A percentile compares a stretch with the other conserved stretches of the same genome.
Evolutionary conservation across 2,329 filamentous ascomycete species (phyloP).

Genomic region (Claviceps sp.): DNA sequence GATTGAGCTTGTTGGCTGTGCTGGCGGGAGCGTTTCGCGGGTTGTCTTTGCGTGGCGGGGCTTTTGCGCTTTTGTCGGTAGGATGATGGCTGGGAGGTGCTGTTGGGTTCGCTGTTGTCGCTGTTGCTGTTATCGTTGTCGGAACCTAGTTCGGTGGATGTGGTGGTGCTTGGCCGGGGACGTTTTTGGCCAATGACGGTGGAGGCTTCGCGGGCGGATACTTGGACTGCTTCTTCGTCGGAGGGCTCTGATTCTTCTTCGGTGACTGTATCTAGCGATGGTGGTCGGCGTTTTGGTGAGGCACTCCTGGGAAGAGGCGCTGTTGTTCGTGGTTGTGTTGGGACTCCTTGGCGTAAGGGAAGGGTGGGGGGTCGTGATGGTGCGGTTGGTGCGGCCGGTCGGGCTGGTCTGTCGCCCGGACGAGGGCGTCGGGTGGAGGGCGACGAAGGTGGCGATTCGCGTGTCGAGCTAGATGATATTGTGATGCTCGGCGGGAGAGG

Average conservation of each 20-base stretch:
- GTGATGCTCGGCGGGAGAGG: background rate
- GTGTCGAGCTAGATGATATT: slow-evolving; percentile 1
- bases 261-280: background rate
- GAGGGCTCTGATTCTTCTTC: slow-evolving; percentile 8
- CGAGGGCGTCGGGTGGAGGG: slow-evolving; percentile 30
- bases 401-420: slow-evolving; percentile 15
- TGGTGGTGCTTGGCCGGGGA: slow-evolving; percentile 21
- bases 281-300: background rate
- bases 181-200: slow-evolving; percentile 29
- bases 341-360: background rate
- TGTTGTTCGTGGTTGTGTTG: background rate
- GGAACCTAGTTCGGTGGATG: slow-evolving; percentile 29
- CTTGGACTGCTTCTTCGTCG: slow-evolving; percentile 28
- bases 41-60: slow-evolving; percentile 29
- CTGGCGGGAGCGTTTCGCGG: slow-evolving; percentile 6
- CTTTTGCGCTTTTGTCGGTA: slow-evolving; percentile 18
- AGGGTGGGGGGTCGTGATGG: background rate
- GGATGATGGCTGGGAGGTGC: slow-evolving; percentile 1
- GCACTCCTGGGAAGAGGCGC: background rate
- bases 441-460: slow-evolving; percentile 20
- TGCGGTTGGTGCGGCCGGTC: background rate
- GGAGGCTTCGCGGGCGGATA: slow-evolving; percentile 30
- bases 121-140: slow-evolving; percentile 5
- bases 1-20: slow-evolving; percentile 8
- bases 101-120: slow-evolving; percentile 14